phyloP scores from a whole-genome alignment of 306 rosid species.

The Sicyos baderoa region DNA sequence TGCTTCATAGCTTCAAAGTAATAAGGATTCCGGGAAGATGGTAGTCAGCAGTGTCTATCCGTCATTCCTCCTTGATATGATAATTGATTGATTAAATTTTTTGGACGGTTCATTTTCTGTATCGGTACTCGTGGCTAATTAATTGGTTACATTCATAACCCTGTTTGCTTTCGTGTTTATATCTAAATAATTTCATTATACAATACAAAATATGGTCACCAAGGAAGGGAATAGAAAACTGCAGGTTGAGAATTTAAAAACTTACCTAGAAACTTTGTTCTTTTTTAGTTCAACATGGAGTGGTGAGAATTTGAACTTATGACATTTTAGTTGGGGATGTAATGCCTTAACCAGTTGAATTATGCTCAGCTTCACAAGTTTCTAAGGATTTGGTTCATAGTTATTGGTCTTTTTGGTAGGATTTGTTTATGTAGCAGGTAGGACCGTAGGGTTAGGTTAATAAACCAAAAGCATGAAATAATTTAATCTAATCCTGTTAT shows the following conservation, averaged over 20 bases:
- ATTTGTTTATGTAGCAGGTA: neutral
- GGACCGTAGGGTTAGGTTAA: too few relatives aligned
- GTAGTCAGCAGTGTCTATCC: neutral
- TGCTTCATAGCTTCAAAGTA: too few relatives aligned
- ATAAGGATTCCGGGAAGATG: conserved; percentile 2
- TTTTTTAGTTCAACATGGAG: neutral
- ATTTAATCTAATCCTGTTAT: neutral
- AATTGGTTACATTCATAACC: neutral
- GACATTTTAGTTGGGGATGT: neutral
- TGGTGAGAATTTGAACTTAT: neutral
- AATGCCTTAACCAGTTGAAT: neutral
- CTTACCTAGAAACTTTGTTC: neutral
- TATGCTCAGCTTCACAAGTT: neutral
- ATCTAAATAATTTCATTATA: neutral
- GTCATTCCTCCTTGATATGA: neutral
- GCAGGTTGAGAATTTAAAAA: neutral
- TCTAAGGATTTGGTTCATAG: too few relatives aligned
- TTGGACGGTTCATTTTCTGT: conserved; percentile 1
- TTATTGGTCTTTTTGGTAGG: neutral
- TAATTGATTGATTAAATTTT: neutral
- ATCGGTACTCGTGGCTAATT: neutral
- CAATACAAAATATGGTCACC: conserved; percentile 1
- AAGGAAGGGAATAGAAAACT: neutral
- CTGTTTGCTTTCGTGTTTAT: neutral
- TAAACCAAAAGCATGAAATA: neutral